Evolutionary conservation across 768 basidiomycete genomes (phyloP).

Genomic region (Lactifluus subvellereus): DNA sequence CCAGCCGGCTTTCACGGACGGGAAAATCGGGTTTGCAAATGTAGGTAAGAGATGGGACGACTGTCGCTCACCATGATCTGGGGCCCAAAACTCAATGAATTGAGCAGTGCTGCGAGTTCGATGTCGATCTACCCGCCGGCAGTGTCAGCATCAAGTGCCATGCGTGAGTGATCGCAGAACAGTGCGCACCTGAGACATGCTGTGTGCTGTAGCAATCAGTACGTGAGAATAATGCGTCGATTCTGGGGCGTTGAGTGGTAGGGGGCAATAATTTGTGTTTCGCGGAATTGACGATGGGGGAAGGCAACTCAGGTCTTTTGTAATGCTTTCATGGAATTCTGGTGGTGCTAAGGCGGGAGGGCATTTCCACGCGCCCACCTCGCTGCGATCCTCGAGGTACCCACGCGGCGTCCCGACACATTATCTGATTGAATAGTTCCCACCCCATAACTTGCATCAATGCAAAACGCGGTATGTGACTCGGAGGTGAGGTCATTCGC

Average conservation of each 20-base stretch:
- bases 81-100: constrained; percentile 11
- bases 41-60: neutral
- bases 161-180: neutral
- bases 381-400: constrained; percentile 2
- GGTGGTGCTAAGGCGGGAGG: neutral
- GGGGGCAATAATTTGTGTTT: neutral
- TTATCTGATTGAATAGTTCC: neutral
- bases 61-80: neutral
- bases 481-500: neutral
- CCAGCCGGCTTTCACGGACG: neutral
- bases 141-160: neutral
- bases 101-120: constrained; percentile 21
- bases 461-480: neutral
- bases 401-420: neutral
- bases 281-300: neutral
- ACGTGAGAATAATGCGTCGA: neutral
- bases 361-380: constrained; percentile 8
- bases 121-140: constrained; percentile 5
- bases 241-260: neutral
- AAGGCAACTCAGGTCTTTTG: neutral
- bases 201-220: neutral
- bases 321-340: constrained; percentile 2
- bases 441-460: neutral
- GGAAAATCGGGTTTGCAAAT: neutral
- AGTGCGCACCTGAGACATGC: constrained; percentile 12